These are phyloP conservation scores for Entelexis sorbosivorans DNA, from an alignment of 1,139 yeast species.

Conservation along the genomic window DNA sequence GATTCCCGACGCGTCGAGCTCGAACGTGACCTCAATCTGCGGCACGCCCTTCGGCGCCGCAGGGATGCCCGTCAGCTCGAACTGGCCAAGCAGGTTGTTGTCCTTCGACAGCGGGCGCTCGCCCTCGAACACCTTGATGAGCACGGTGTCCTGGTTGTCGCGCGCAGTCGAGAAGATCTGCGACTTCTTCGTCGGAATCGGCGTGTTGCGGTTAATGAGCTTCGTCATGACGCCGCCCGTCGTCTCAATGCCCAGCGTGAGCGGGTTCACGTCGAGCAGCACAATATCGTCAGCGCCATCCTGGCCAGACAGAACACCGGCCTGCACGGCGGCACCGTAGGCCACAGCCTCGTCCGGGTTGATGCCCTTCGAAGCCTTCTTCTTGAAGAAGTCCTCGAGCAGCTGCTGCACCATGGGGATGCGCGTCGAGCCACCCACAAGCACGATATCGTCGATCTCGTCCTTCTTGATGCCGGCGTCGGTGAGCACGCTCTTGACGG, in stretches of 20 bases:
- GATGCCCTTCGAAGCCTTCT: constrained; percentile 89
- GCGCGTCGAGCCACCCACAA: constrained; percentile 97
- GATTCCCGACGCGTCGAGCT: constrained; percentile 90
- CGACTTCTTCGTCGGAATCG: constrained; percentile 93
- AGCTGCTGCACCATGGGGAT: constrained; percentile 93
- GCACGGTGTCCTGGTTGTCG: constrained; percentile 93
- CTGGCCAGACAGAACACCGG: constrained; percentile 89
- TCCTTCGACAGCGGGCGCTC: constrained; percentile 94
- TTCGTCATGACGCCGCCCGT: constrained; percentile 98
- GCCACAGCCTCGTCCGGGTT: constrained; percentile 98
- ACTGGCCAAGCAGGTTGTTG: constrained; percentile 90
- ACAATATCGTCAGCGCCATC: constrained; percentile 72
- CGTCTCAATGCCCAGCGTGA: constrained; percentile 92
- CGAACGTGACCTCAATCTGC: constrained; percentile 92
- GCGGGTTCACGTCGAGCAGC: constrained; percentile 84
- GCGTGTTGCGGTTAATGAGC: constrained; percentile 91
- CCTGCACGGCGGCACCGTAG: constrained; percentile 96
- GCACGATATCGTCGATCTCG: constrained; percentile 81
- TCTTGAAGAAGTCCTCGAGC: constrained; percentile 74
- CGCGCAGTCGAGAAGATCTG: constrained; percentile 95
- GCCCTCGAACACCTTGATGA: constrained; percentile 94
- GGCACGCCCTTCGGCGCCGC: constrained; percentile 99
- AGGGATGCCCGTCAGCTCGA: constrained; percentile 89
- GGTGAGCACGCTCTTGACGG: constrained; percentile 84
- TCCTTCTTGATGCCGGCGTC: constrained; percentile 77